Base-by-base conservation (phyloP, 495 filamentous ascomycete genomes). In the Elasticomyces elasticus region DNA sequence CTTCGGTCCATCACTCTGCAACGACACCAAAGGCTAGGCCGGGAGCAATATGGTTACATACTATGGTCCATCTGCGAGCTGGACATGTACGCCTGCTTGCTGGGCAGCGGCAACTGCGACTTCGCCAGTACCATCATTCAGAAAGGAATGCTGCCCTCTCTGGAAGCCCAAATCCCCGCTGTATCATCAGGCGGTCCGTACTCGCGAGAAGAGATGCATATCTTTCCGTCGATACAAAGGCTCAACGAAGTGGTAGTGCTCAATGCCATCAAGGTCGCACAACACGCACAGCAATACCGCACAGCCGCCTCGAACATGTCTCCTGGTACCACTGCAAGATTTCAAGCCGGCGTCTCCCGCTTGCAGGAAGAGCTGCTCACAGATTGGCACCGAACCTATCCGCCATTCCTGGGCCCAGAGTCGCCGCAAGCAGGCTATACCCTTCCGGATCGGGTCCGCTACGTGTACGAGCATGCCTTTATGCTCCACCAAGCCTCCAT, bases 61-160 rank as follows among this genome's bases (percentile, higher is more conserved):
- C 58, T 80, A 19, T 82, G 77, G 78, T 74, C 71, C 66, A 71
- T 79, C 25, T 78, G 71, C 56, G 69, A 70, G 51, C 74, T 82
- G 25, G 79, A 82, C 62, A 65, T 78, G 19, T 74, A 79, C 55
- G 76, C 75, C 25, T 67, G 80, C n/a, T 51, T 82, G 25, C 75
- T 75, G 23, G 76, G 75, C 23, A 74, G 70, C 12, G 76, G 77
- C 7, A 66, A 63, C 0, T 79, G 79, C 30, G 71, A 73, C 11
- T 80, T 79, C 62, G 63, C 76, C 6, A 64, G 67, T 15, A 66
- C 71, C 2, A 67, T 79, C 43, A 63, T 76, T 22, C 67, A 75
- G 20, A 56, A 74, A 47, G 70, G 76, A 52, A 68, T 82, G 62
- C 68, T 79, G 5, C 76, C 75, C 0, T 30, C 62, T 7, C 50